These are phyloP conservation scores for Acorus gramineus DNA, from an alignment of 106 monocot species.

Conservation along the genomic window DNA sequence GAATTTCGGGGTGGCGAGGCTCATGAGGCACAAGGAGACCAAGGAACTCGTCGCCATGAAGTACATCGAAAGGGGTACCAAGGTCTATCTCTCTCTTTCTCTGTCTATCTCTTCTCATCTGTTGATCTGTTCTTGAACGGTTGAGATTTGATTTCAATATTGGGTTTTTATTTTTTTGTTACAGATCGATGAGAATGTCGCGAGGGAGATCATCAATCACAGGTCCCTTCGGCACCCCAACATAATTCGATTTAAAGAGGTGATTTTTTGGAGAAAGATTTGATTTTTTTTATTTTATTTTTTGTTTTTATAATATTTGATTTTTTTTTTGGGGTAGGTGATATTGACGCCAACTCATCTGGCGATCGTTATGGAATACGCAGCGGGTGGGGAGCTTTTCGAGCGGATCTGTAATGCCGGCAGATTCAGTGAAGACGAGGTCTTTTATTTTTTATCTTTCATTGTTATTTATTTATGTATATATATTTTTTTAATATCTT, in stretches of 20 bases:
- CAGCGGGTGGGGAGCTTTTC: constrained; percentile 92
- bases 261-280: background rate
- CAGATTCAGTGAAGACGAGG: constrained; percentile 89
- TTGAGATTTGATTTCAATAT: background rate
- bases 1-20: constrained; percentile 81
- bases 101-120: background rate
- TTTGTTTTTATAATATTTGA: constrained; percentile 1
- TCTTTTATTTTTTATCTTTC: background rate
- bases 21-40: constrained; percentile 90
- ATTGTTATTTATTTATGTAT: background rate
- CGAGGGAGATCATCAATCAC: constrained; percentile 90
- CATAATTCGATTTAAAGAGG: constrained; percentile 95
- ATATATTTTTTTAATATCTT: background rate
- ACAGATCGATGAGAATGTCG: constrained; percentile 88
- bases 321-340: constrained; percentile 32
- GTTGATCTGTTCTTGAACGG: background rate
- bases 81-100: constrained; percentile 24
- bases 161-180: constrained; percentile 1
- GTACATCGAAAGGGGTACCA: constrained; percentile 82
- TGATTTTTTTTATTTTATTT: background rate
- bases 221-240: constrained; percentile 79
- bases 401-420: constrained; percentile 81
- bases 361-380: constrained; percentile 92
- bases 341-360: constrained; percentile 75
- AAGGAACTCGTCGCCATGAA: constrained; percentile 98